Evolutionary conservation across 148 eudicot genomes (phyloP), one percentile per base, ranked within the genome.

Genomic region (Rhododendron molle): DNA sequence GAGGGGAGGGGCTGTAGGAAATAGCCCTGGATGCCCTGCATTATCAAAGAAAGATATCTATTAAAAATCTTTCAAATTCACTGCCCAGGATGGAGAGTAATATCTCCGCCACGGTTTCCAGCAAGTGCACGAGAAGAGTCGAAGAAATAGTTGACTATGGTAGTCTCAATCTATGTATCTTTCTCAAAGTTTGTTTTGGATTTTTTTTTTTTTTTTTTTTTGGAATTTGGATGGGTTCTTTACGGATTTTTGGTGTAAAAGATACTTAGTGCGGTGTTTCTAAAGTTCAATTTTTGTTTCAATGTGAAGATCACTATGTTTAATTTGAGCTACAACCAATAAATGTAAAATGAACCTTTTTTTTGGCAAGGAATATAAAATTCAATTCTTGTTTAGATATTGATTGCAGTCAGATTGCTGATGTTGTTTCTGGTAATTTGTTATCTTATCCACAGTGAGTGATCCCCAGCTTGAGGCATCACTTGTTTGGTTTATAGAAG

Each of bases 381-480:
- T 20, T 58, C 67, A 58, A 58, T 58, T 46, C 54, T 58, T 21
- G n/a, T 58, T 58, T 58, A 20, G 12, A 7, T 23, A 7, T 62
- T 23, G 26, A 23, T 62, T 62, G 69, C 69, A 2, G 14, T 73
- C 14, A 11, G 23, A 36, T 38, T 20, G 47, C 43, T 36, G 78
- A 80, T 5, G 54, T 15, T n/a, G 9, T n/a, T 47, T 7, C 21
- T 0, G 9, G 36, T 3, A 38, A 38, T 20, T 36, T 74, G 78
- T 38, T 11, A 21, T 34, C 78, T 74, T 74, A 14, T 36, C 26
- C 47, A 36, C 60, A 54, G 60, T 54, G 60, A 54, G 21, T 74
- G 47, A 16, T 74, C 46, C 18, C n/a, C 78, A 74, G 47, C 78
- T 74, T 74, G 78, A 74, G 46, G 46, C 78, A 74, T 74, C 46